These are phyloP conservation scores for Hypoxylon rubiginosum DNA, from an alignment of 2,329 filamentous ascomycete species.

Conservation along the genomic window DNA sequence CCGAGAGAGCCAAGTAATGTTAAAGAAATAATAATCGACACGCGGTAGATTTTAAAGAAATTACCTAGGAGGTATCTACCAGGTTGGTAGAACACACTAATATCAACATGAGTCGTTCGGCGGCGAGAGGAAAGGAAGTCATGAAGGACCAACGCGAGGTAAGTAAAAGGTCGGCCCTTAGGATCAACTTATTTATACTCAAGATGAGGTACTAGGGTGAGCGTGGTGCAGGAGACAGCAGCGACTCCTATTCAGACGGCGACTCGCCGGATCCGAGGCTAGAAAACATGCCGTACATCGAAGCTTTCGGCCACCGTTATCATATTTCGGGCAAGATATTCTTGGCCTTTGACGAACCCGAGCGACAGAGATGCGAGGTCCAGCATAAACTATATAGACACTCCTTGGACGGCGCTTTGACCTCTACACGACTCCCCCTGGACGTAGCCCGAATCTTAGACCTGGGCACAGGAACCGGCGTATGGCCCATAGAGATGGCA, in stretches of 20 bases:
- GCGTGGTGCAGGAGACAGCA: slow-evolving; percentile 24
- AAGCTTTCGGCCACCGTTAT: slow-evolving; percentile 49
- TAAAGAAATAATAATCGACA: not conserved
- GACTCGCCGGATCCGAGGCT: slow-evolving; percentile 31
- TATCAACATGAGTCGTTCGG: slow-evolving; percentile 26
- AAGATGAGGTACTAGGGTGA: slow-evolving; percentile 30
- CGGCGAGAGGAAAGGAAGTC: slow-evolving; percentile 25
- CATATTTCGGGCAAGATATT: slow-evolving; percentile 49
- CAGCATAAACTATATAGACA: slow-evolving; percentile 47
- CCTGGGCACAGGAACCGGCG: slow-evolving; percentile 58
- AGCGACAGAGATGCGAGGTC: slow-evolving; percentile 47
- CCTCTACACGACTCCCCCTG: slow-evolving; percentile 48
- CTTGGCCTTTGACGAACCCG: slow-evolving; percentile 49
- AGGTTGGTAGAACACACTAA: too few relatives aligned
- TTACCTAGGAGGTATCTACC: too few relatives aligned
- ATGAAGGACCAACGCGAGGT: slow-evolving; percentile 27
- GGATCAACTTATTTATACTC: slow-evolving; percentile 9
- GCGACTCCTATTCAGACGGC: slow-evolving; percentile 28
- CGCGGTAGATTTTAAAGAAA: not conserved
- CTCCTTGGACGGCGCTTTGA: slow-evolving; percentile 49
- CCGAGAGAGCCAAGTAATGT: slow-evolving; percentile 8
- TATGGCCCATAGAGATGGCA: slow-evolving; percentile 61
- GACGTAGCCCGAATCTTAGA: slow-evolving; percentile 55
- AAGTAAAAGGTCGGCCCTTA: slow-evolving; percentile 14
- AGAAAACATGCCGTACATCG: slow-evolving; percentile 41